phyloP scores from a whole-genome alignment of 768 basidiomycete species.

The Boletus coccyginus region DNA sequence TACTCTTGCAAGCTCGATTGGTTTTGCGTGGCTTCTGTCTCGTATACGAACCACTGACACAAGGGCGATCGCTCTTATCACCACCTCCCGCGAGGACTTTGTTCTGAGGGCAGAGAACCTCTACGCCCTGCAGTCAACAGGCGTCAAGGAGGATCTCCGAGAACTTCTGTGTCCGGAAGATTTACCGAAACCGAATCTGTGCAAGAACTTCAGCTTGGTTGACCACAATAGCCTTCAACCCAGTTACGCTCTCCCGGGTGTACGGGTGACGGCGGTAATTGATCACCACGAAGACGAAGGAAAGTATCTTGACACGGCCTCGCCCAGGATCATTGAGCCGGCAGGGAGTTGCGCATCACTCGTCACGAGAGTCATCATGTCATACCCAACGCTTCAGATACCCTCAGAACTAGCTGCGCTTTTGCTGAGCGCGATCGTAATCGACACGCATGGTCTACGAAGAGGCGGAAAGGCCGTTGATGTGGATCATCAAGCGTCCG shows the following conservation, averaged over 20 bases:
- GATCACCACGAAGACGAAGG: conserved; percentile 94
- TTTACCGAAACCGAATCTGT: conserved; percentile 41
- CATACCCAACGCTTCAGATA: conserved; percentile 26
- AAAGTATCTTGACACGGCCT: conserved; percentile 52
- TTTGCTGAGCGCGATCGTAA: conserved; percentile 75
- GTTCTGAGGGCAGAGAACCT: conserved; percentile 84
- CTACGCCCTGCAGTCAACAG: conserved; percentile 63
- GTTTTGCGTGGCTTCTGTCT: conserved; percentile 74
- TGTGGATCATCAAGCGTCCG: conserved; percentile 61
- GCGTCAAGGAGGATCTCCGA: conserved; percentile 45
- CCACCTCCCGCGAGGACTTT: conserved; percentile 66
- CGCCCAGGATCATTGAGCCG: conserved; percentile 65
- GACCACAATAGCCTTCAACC: conserved; percentile 80
- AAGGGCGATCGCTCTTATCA: conserved; percentile 68
- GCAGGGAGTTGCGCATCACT: conserved; percentile 79
- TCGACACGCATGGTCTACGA: conserved; percentile 84
- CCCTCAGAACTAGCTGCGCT: conserved; percentile 69
- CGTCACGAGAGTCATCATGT: conserved; percentile 42
- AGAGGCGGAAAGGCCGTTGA: conserved; percentile 71
- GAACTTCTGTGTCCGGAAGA: conserved; percentile 71
- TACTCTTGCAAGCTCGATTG: conserved; percentile 81
- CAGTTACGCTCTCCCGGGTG: conserved; percentile 38
- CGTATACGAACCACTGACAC: conserved; percentile 31
- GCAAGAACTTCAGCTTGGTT: conserved; percentile 71
- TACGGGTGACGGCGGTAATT: conserved; percentile 70